phyloP scores from a whole-genome alignment of 345 rosid species.

The Bruguiera parviflora region DNA sequence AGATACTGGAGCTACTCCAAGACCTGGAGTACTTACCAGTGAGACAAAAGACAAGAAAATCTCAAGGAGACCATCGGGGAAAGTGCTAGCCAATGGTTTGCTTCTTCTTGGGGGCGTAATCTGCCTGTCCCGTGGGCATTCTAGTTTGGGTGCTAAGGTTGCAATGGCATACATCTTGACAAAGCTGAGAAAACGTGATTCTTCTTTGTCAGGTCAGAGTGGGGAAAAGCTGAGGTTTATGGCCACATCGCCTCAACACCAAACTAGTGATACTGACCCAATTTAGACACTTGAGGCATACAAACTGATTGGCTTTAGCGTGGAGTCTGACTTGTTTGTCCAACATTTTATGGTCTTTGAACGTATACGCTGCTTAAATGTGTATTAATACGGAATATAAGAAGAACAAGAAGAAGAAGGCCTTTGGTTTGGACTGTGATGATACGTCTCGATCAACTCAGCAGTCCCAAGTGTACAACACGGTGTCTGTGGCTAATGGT shows the following conservation, averaged over 20 bases:
- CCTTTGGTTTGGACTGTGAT: too few relatives aligned
- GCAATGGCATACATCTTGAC: slow-evolving; percentile 77
- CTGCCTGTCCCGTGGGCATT: slow-evolving; percentile 70
- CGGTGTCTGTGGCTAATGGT: too few relatives aligned
- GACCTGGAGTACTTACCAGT: slow-evolving; percentile 17
- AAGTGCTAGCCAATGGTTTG: slow-evolving; percentile 58
- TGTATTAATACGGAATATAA: too few relatives aligned
- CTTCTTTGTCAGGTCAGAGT: slow-evolving; percentile 39
- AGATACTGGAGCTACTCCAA: slow-evolving; percentile 17
- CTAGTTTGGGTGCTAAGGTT: slow-evolving; percentile 75
- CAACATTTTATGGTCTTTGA: too few relatives aligned
- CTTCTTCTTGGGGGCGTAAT: slow-evolving; percentile 69
- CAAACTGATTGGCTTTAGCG: too few relatives aligned
- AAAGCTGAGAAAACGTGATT: slow-evolving; percentile 56
- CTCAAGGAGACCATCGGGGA: slow-evolving; percentile 57
- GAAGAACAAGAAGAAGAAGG: too few relatives aligned
- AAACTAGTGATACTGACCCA: too few relatives aligned
- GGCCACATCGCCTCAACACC: not conserved
- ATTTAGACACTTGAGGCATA: too few relatives aligned
- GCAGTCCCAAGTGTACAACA: too few relatives aligned
- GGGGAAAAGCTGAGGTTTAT: slow-evolving; percentile 7
- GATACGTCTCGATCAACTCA: too few relatives aligned
- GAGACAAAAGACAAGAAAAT: slow-evolving; percentile 39
- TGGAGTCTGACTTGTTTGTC: too few relatives aligned
- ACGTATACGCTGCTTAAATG: too few relatives aligned